Conservation (phyloP, 192 early-diverging fungal species). For the Funneliformis mosseae region DNA sequence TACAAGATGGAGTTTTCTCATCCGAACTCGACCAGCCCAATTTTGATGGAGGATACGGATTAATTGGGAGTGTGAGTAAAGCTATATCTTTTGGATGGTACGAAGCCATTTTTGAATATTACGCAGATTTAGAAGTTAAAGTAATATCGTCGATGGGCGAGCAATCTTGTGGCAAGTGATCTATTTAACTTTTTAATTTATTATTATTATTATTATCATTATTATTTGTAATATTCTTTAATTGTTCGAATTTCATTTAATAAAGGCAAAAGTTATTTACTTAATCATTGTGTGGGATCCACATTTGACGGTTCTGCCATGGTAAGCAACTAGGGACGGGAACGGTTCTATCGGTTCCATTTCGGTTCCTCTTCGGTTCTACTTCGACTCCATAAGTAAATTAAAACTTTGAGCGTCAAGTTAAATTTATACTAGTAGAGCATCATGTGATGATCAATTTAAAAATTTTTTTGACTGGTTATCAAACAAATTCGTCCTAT, state of each 20-base stretch:
- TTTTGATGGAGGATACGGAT: slow-evolving; percentile 18
- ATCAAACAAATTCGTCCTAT: too few species aligned
- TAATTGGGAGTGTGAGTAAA: slow-evolving; percentile 22
- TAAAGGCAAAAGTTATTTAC: slow-evolving; percentile 30
- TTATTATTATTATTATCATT: too few species aligned
- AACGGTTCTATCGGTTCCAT: too few species aligned
- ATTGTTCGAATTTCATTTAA: neutral
- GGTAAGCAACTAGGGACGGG: too few species aligned
- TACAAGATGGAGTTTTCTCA: slow-evolving; percentile 26
- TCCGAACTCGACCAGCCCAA: neutral
- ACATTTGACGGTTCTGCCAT: slow-evolving; percentile 36
- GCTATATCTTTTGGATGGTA: slow-evolving; percentile 36
- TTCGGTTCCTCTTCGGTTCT: too few species aligned
- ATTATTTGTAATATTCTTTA: neutral
- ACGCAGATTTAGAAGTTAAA: slow-evolving; percentile 28
- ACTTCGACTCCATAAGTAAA: too few species aligned
- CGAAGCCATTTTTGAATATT: slow-evolving; percentile 30
- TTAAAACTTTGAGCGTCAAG: too few species aligned
- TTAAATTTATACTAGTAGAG: too few species aligned
- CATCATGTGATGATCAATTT: too few species aligned
- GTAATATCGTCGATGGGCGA: slow-evolving; percentile 36
- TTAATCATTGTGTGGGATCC: slow-evolving; percentile 31
- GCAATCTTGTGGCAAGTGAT: slow-evolving; percentile 30
- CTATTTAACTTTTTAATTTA: neutral
- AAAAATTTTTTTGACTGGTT: too few species aligned